These are phyloP conservation scores for Exidia glandulosa DNA, from an alignment of 768 basidiomycete genomes.

Conservation along the genomic window DNA sequence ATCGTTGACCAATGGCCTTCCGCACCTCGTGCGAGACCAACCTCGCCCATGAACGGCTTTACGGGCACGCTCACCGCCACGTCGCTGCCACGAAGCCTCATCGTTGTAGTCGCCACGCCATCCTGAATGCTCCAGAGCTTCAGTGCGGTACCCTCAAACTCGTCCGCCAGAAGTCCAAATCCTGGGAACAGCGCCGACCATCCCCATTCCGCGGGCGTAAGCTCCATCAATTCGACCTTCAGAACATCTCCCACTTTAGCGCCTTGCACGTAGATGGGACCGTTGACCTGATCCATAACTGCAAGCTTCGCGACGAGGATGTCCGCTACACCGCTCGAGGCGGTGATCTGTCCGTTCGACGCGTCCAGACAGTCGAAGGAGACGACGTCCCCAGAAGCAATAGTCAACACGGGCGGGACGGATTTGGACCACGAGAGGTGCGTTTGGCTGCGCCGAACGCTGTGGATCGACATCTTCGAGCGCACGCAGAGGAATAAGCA, in stretches of 20 bases:
- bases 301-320: constrained; percentile 34
- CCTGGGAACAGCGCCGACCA: constrained; percentile 52
- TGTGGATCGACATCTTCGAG: constrained; percentile 42
- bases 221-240: constrained; percentile 44
- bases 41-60: constrained; percentile 50
- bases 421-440: constrained; percentile 56
- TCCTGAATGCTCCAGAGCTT: constrained; percentile 43
- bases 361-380: constrained; percentile 54
- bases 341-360: constrained; percentile 47
- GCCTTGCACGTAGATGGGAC: constrained; percentile 42
- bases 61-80: constrained; percentile 40
- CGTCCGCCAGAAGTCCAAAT: constrained; percentile 47
- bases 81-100: constrained; percentile 32
- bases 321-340: constrained; percentile 25
- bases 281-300: constrained; percentile 47
- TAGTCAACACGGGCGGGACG: constrained; percentile 37
- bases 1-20: constrained; percentile 47
- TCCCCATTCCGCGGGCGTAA: constrained; percentile 47
- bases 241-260: constrained; percentile 48
- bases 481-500: too few relatives aligned
- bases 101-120: constrained; percentile 32
- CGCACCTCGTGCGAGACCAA: constrained; percentile 46
- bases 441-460: constrained; percentile 38
- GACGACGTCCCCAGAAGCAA: constrained; percentile 44
- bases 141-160: constrained; percentile 38